Evolutionary conservation across 2,329 filamentous ascomycete species (phyloP).

Genomic region (Purpureocillium takamizusanense): DNA sequence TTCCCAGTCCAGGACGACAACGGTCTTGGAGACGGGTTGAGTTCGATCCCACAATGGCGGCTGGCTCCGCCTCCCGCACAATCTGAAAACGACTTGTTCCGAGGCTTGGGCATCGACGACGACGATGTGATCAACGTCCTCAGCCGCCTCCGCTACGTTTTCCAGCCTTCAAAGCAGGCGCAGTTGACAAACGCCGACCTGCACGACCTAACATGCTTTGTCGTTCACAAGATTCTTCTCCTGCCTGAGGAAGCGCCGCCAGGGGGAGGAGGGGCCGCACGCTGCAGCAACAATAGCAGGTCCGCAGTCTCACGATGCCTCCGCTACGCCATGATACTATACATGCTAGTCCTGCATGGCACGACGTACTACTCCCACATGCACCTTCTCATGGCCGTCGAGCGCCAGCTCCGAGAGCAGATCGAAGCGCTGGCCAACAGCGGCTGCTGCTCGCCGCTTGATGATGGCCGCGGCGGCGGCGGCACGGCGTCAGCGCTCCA

Average conservation of each 20-base stretch:
- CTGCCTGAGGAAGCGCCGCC: conserved; percentile 1
- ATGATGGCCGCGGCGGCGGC: too few relatives aligned
- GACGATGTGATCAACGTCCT: conserved; percentile 25
- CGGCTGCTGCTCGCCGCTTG: too few relatives aligned
- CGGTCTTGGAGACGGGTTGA: conserved; percentile 38
- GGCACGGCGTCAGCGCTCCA: too few relatives aligned
- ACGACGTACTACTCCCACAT: conserved; percentile 46
- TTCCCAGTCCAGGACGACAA: conserved; percentile 41
- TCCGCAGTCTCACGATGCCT: conserved; percentile 30
- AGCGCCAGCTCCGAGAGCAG: too few relatives aligned
- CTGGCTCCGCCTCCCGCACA: conserved; percentile 11
- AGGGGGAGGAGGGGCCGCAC: too few relatives aligned
- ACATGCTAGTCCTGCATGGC: conserved; percentile 44
- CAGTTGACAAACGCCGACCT: conserved; percentile 31
- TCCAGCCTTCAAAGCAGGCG: conserved; percentile 20
- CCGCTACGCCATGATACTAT: conserved; percentile 36
- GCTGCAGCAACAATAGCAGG: conserved; percentile 7
- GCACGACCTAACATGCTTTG: conserved; percentile 47
- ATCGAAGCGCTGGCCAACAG: too few relatives aligned
- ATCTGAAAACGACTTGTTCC: conserved; percentile 4
- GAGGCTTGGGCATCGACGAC: conserved; percentile 23
- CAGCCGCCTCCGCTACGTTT: conserved; percentile 32
- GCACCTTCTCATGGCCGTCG: too few relatives aligned
- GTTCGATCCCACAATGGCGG: conserved; percentile 39
- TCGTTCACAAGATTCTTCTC: conserved; percentile 38